Evolutionary conservation across 768 basidiomycete species (phyloP).

Genomic region (Amanita molliuscula): DNA sequence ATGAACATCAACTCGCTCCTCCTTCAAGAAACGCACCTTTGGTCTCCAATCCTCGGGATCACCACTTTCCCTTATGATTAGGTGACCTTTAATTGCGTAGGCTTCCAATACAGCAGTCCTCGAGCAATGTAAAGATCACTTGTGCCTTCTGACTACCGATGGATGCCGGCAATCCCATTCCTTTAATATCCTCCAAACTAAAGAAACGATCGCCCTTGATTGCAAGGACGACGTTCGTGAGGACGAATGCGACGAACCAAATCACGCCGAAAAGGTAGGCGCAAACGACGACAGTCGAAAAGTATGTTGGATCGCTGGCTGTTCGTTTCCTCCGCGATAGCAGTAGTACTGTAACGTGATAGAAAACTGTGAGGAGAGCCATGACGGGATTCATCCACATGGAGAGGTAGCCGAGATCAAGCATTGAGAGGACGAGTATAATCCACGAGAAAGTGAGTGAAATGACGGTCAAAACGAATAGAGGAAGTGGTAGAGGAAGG

Average conservation of each 20-base stretch:
- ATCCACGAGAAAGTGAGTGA: conserved; percentile 16
- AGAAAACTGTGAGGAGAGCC: conserved; percentile 20
- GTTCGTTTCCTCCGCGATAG: conserved; percentile 16
- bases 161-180: conserved; percentile 18
- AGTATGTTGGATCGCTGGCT: conserved; percentile 20
- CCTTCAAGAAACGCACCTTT: background rate
- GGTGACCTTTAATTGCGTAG: conserved; percentile 18
- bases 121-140: conserved; percentile 17
- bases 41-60: conserved; percentile 20
- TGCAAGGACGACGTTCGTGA: conserved; percentile 17
- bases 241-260: conserved; percentile 22
- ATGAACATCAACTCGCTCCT: background rate
- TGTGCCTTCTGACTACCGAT: conserved; percentile 20
- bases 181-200: conserved; percentile 3
- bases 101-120: conserved; percentile 17
- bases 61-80: conserved; percentile 19
- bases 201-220: conserved; percentile 2
- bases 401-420: conserved; percentile 24
- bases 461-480: conserved; percentile 18
- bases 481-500: conserved; percentile 15
- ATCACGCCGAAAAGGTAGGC: conserved; percentile 19
- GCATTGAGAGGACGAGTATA: conserved; percentile 20
- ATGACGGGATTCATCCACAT: conserved; percentile 21
- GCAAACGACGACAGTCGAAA: conserved; percentile 19
- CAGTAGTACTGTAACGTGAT: conserved; percentile 17